Evolutionary conservation across 140 eudicot genomes (phyloP).

Genomic region (Ambrosia hybrid): DNA sequence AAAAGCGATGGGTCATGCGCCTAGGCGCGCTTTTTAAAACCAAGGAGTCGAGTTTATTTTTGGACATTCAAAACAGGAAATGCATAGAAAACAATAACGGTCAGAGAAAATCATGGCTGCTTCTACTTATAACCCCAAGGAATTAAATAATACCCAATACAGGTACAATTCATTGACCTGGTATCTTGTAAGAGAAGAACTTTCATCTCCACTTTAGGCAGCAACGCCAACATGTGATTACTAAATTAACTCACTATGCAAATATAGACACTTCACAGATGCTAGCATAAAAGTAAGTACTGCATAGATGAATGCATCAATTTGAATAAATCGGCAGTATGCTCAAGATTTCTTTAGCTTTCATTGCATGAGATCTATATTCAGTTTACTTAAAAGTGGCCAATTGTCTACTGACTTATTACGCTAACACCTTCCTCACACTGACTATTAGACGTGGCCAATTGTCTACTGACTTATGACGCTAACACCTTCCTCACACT

Average conservation of each 20-base stretch:
- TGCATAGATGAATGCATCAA: slow-evolving; percentile 6
- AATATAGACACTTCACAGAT: neutral
- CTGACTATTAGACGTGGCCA: too few species aligned
- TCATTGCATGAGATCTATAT: slow-evolving; percentile 15
- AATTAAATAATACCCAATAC: slow-evolving; percentile 12
- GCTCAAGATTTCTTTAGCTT: neutral
- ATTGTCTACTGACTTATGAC: too few species aligned
- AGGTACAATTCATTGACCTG: neutral
- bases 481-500: too few species aligned
- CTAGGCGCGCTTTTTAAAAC: too few species aligned
- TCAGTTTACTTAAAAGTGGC: neutral
- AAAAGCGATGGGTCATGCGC: too few species aligned
- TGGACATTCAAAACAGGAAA: too few species aligned
- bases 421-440: too few species aligned
- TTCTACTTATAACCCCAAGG: too few species aligned
- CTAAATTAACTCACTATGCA: neutral
- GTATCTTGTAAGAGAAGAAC: neutral
- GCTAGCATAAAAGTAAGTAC: slow-evolving; percentile 12
- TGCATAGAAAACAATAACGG: too few species aligned
- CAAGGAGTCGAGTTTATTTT: too few species aligned
- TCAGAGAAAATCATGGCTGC: too few species aligned
- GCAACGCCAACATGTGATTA: slow-evolving; percentile 2
- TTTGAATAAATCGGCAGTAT: slow-evolving; percentile 1
- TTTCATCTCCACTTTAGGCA: neutral
- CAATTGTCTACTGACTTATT: too few species aligned